Percentiles rank a stretch among this genome's conserved stretches.
phyloP scores from a whole-genome alignment of 768 basidiomycete genomes.

The Tephrocybe sp. region DNA sequence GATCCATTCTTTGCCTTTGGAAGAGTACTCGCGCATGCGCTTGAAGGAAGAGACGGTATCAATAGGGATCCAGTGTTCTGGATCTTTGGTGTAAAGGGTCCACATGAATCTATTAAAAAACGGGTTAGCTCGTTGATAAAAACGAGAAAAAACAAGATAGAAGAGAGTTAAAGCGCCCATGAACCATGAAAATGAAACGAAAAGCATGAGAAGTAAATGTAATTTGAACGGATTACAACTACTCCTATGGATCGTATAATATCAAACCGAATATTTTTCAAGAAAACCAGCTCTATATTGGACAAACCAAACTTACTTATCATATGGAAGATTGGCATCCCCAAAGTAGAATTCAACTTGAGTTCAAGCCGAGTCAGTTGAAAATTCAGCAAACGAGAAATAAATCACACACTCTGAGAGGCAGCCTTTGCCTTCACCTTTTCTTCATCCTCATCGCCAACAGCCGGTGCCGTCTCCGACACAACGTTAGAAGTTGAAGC shows the following conservation, averaged over 20 bases:
- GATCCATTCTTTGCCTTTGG: constrained; percentile 66
- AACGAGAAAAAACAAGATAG: too few species aligned
- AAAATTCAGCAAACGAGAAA: neutral
- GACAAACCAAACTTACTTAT: constrained; percentile 57
- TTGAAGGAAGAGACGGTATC: constrained; percentile 89
- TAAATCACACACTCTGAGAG: constrained; percentile 47
- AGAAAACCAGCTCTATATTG: neutral
- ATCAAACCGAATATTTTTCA: too few species aligned
- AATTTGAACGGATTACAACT: too few species aligned
- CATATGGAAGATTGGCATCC: constrained; percentile 92
- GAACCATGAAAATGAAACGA: too few species aligned
- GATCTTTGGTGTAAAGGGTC: constrained; percentile 77
- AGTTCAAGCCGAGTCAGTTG: neutral
- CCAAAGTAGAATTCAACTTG: constrained; percentile 96
- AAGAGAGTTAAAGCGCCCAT: too few species aligned
- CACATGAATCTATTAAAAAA: constrained; percentile 78
- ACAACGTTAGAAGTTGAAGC: constrained; percentile 16
- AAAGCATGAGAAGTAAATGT: too few species aligned
- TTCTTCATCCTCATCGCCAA: constrained; percentile 26
- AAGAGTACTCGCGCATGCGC: constrained; percentile 77
- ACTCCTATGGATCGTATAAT: too few species aligned
- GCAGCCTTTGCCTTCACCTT: constrained; percentile 47
- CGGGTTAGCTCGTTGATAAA: neutral
- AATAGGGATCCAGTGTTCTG: constrained; percentile 89
- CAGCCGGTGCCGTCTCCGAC: constrained; percentile 8